Evolutionary conservation across 2,329 filamentous ascomycete species (phyloP).

Genomic region (Phyllosticta ampelicida): DNA sequence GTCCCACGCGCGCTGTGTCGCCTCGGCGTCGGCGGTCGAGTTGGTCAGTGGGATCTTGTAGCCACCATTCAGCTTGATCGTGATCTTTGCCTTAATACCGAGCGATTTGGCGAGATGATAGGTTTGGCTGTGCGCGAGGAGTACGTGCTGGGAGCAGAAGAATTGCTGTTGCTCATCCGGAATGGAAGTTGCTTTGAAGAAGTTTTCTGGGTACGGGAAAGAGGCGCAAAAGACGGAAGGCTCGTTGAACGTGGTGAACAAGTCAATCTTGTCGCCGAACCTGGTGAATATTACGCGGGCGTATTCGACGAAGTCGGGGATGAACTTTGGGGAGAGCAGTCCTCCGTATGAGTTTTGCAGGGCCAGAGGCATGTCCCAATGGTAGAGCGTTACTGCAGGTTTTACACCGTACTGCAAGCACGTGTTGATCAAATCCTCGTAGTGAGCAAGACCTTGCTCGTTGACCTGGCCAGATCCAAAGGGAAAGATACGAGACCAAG

Average conservation of each 20-base stretch:
- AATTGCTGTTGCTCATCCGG: slow-evolving; percentile 23
- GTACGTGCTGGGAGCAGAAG: slow-evolving; percentile 27
- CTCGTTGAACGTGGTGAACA: slow-evolving; percentile 36
- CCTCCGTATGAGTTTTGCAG: slow-evolving; percentile 32
- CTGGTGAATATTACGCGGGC: slow-evolving; percentile 28
- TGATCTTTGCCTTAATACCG: slow-evolving; percentile 18
- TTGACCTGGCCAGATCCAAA: slow-evolving; percentile 37
- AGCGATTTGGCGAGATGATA: slow-evolving; percentile 34
- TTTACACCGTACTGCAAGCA: slow-evolving; percentile 32
- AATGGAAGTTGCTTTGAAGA: slow-evolving; percentile 27
- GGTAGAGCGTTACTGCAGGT: slow-evolving; percentile 35
- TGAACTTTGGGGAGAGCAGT: slow-evolving; percentile 21
- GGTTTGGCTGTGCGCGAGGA: slow-evolving; percentile 26
- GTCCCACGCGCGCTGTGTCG: slow-evolving; percentile 25
- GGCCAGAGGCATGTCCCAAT: slow-evolving; percentile 32
- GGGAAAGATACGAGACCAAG: slow-evolving; percentile 41
- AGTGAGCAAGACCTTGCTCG: slow-evolving; percentile 36
- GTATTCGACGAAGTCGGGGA: slow-evolving; percentile 30
- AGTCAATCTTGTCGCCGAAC: slow-evolving; percentile 28
- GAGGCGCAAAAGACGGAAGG: slow-evolving; percentile 21
- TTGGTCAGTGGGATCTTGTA: slow-evolving; percentile 28
- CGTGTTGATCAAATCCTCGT: slow-evolving; percentile 38
- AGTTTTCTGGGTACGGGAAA: slow-evolving; percentile 13
- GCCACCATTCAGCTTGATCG: slow-evolving; percentile 27
- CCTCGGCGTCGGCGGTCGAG: slow-evolving; percentile 22